Base-by-base conservation (phyloP, 306 rosid genomes). In the Rosa multiflora region DNA sequence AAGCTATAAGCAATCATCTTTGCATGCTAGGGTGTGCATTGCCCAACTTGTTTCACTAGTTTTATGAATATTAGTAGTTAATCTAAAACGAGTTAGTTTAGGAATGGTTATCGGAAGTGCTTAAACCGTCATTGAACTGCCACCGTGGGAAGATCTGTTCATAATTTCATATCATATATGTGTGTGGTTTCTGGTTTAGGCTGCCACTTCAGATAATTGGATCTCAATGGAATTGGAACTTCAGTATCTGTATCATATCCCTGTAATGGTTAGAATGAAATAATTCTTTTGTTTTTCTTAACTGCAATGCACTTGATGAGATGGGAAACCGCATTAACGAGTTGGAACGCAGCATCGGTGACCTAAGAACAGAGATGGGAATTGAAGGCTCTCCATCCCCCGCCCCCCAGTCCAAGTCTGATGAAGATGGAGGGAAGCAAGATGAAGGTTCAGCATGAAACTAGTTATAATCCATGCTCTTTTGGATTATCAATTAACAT, bases 321-420 rank as follows among this genome's bases (percentile, higher is more conserved):
- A 93, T 93, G 98, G 99, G 99, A 72, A 72, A 58, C 84, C 97
- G 99, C 58, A 96, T 96, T 75, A 91, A 87, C 67, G 99, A 96
- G 79, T 79, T 96, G 96, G 99, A 96, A 88, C 89, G 87, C 73
- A 96, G 98, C 91, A 88, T 96, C 82, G 91, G 84, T 10, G 98
- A 96, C 70, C 82, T 96, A 40, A 90, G 88, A 82, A 78, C 92
- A 52, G 99, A 95, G 88, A 95, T 95, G 94, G 99, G 99, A 18
- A 90, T 93, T 40, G 99, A 95, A 89, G 71, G 91, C 79, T 89
- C 97, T 71, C 95, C 97, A 44, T 87, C 95, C 59, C 97, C 95
- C 7, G 47, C 42, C 55, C 64, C 88, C 43, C 73, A 89, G 8
- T 79, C 86, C 48, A 89, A 88, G 84, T 74, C 92, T 62, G 79